phyloP scores from a whole-genome alignment of 2,329 filamentous ascomycete species.

The Penicillium sp. region DNA sequence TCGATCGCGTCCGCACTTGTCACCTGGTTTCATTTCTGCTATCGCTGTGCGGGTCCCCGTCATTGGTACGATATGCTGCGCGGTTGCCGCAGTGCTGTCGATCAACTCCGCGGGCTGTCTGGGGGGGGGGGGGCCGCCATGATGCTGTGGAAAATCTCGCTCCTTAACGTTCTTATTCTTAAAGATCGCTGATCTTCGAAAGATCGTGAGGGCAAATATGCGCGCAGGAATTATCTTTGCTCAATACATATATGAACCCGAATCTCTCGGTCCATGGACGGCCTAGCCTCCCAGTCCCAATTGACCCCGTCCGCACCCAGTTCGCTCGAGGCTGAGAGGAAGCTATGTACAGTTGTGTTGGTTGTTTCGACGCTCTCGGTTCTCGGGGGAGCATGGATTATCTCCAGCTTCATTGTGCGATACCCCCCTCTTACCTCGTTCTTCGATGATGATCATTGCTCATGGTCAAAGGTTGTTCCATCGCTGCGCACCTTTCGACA shows the following conservation, averaged over 20 bases:
- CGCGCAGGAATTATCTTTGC: background rate
- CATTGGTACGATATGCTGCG: background rate
- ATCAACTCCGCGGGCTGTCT: background rate
- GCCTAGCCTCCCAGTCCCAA: background rate
- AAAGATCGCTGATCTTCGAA: too few relatives aligned
- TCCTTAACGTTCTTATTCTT: too few relatives aligned
- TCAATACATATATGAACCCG: background rate
- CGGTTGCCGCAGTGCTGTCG: background rate
- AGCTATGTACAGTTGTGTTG: slow-evolving; percentile 1
- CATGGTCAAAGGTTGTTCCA: slow-evolving; percentile 6
- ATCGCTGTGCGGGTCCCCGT: background rate
- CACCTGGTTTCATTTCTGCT: background rate
- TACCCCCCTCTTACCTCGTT: too few relatives aligned
- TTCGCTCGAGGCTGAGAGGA: slow-evolving; percentile 1
- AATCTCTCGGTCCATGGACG: slow-evolving; percentile 5
- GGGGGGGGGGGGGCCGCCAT: too few relatives aligned
- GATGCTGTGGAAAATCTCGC: too few relatives aligned
- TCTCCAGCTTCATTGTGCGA: slow-evolving; percentile 11
- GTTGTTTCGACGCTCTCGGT: slow-evolving; percentile 6
- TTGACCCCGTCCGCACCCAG: background rate
- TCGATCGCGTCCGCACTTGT: background rate
- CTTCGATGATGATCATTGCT: background rate
- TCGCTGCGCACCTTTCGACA: slow-evolving; percentile 16
- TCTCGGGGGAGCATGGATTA: slow-evolving; percentile 11
- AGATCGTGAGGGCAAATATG: slow-evolving; percentile 60